phyloP scores from a whole-genome alignment of 2,329 filamentous ascomycete species.

The Aspergillus pseudoterreus region DNA sequence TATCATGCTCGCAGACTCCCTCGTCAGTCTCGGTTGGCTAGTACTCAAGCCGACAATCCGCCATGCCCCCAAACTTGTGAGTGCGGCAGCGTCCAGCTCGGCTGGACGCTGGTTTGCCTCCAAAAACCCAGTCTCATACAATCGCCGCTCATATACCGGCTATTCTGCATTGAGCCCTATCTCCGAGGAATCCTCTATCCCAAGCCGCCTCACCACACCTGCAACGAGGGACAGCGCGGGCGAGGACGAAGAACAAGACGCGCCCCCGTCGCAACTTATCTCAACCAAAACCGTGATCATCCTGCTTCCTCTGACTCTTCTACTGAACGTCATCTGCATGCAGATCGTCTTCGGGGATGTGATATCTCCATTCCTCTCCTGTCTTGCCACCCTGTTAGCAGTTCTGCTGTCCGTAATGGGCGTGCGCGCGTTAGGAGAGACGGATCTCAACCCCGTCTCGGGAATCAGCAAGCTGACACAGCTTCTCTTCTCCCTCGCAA shows the following conservation, averaged over 20 bases:
- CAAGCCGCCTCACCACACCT: slow-evolving; percentile 6
- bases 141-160: slow-evolving; percentile 23
- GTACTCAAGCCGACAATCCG: slow-evolving; percentile 60
- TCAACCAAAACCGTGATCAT: slow-evolving; percentile 66
- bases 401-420: slow-evolving; percentile 65
- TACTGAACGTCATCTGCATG: slow-evolving; percentile 76
- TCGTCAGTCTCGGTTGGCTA: slow-evolving; percentile 82
- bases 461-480: slow-evolving; percentile 97
- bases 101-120: slow-evolving; percentile 25
- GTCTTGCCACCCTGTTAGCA: slow-evolving; percentile 79
- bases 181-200: slow-evolving; percentile 17
- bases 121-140: slow-evolving; percentile 12
- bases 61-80: slow-evolving; percentile 39
- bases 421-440: slow-evolving; percentile 67
- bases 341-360: slow-evolving; percentile 78
- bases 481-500: slow-evolving; percentile 87
- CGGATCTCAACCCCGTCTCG: slow-evolving; percentile 92
- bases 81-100: slow-evolving; percentile 25
- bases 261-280: slow-evolving; percentile 78
- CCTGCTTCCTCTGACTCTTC: slow-evolving; percentile 71
- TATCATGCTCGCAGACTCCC: slow-evolving; percentile 92
- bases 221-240: background rate
- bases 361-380: slow-evolving; percentile 71
- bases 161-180: slow-evolving; percentile 28
- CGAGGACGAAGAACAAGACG: slow-evolving; percentile 64